Evolutionary conservation across 768 basidiomycete genomes (phyloP).

Genomic region (Naganishia randhawae): DNA sequence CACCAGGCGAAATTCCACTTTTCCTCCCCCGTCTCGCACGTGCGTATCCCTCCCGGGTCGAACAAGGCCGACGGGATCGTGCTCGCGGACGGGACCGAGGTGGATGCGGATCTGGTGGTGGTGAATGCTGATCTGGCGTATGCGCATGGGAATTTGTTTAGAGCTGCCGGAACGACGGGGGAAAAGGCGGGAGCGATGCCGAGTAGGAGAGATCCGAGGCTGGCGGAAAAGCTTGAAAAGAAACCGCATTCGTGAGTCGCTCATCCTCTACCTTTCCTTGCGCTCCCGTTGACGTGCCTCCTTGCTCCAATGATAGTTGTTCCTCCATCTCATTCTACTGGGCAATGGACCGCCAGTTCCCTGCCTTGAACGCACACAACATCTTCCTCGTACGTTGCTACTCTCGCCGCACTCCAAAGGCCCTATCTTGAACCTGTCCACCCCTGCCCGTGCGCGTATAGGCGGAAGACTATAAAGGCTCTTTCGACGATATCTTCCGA

Average conservation of each 20-base stretch:
- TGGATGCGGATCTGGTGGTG: slow-evolving; percentile 50
- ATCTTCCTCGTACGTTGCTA: slow-evolving; percentile 50
- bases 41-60: slow-evolving; percentile 42
- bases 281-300: too few relatives aligned
- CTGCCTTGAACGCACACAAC: slow-evolving; percentile 52
- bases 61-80: slow-evolving; percentile 48
- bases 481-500: slow-evolving; percentile 54
- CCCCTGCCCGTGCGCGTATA: not conserved
- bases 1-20: slow-evolving; percentile 50
- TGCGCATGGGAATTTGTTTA: slow-evolving; percentile 52
- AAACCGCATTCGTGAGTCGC: slow-evolving; percentile 41
- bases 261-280: too few relatives aligned
- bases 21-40: slow-evolving; percentile 48
- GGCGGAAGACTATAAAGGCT: slow-evolving; percentile 53
- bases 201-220: slow-evolving; percentile 33
- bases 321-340: slow-evolving; percentile 55
- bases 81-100: slow-evolving; percentile 43
- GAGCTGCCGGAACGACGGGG: slow-evolving; percentile 4
- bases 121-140: slow-evolving; percentile 54
- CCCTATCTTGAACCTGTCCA: not conserved
- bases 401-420: not conserved
- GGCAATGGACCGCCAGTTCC: slow-evolving; percentile 50
- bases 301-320: slow-evolving; percentile 40
- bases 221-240: slow-evolving; percentile 38
- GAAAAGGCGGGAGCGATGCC: not conserved